These are phyloP conservation scores for Orbilia blumenaviensis DNA, from an alignment of 2,329 filamentous ascomycete genomes.

Conservation along the genomic window DNA sequence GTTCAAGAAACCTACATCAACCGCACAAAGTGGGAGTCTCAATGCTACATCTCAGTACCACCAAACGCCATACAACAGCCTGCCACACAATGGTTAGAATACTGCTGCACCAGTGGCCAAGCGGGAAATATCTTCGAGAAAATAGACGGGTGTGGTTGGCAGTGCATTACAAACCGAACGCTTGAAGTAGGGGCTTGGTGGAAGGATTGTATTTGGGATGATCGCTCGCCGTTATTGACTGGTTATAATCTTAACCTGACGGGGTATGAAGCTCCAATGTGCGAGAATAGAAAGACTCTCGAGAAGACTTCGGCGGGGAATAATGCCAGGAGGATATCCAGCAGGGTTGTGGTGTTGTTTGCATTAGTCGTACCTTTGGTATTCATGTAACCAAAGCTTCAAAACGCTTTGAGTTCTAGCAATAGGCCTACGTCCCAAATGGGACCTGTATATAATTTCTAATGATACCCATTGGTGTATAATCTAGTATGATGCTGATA, in stretches of 20 bases:
- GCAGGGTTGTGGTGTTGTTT: neutral
- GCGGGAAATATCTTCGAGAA: neutral
- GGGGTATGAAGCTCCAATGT: neutral
- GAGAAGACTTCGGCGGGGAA: neutral
- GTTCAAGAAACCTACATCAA: neutral
- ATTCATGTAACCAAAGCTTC: neutral
- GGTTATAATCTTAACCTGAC: slow-evolving; percentile 11
- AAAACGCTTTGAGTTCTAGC: neutral
- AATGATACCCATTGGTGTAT: no score
- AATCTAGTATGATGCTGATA: no score
- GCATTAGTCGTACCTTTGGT: neutral
- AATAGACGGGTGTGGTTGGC: slow-evolving; percentile 2
- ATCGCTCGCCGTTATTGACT: neutral
- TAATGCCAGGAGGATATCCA: neutral
- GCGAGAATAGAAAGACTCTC: neutral
- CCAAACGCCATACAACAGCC: neutral
- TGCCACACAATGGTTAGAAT: slow-evolving; percentile 3
- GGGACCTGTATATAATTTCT: no score
- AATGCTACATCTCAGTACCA: slow-evolving; percentile 11
- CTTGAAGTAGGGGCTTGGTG: neutral
- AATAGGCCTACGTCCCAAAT: neutral
- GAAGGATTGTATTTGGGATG: slow-evolving; percentile 15
- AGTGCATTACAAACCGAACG: slow-evolving; percentile 9
- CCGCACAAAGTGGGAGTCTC: neutral
- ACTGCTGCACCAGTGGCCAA: neutral